Conservation (phyloP, 192 early-diverging fungal species). For the Coemansia sp. region DNA sequence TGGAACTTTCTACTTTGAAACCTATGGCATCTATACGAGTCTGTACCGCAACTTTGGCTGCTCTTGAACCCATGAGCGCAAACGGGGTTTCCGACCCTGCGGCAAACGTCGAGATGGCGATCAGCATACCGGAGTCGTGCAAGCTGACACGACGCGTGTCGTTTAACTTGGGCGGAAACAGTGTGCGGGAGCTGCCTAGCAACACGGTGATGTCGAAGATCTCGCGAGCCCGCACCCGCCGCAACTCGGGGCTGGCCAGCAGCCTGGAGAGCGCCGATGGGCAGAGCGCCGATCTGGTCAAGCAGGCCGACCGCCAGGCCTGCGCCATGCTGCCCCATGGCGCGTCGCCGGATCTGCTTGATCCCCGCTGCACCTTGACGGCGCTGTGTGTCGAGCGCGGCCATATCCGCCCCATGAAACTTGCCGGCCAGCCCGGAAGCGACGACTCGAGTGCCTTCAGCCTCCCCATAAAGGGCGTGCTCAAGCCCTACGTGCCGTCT, state of each 20-base stretch:
- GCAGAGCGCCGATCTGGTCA: constrained; percentile 14
- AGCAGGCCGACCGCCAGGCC: constrained; percentile 32
- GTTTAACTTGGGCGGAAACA: constrained; percentile 48
- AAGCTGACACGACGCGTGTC: constrained; percentile 45
- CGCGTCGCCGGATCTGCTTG: constrained; percentile 41
- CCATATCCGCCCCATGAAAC: constrained; percentile 38
- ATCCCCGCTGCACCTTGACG: constrained; percentile 40
- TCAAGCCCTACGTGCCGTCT: constrained; percentile 47
- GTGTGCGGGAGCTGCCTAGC: constrained; percentile 43
- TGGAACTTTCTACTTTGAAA: no score
- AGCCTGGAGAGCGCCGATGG: constrained; percentile 12
- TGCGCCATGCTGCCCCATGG: constrained; percentile 44
- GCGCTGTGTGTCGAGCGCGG: constrained; percentile 50
- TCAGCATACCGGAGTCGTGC: constrained; percentile 3
- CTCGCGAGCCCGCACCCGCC: constrained; percentile 30
- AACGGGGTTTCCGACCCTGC: no score
- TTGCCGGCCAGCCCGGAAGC: neutral
- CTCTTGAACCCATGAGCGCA: constrained; percentile 5
- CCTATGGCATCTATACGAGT: constrained; percentile 55
- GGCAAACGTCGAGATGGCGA: constrained; percentile 6
- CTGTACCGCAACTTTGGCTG: constrained; percentile 35
- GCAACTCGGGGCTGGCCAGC: constrained; percentile 13
- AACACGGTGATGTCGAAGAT: constrained; percentile 46
- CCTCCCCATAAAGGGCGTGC: constrained; percentile 30
- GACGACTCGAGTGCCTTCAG: neutral